phyloP scores from a whole-genome alignment of 345 rosid species.

The Hibiscus tridactylites region DNA sequence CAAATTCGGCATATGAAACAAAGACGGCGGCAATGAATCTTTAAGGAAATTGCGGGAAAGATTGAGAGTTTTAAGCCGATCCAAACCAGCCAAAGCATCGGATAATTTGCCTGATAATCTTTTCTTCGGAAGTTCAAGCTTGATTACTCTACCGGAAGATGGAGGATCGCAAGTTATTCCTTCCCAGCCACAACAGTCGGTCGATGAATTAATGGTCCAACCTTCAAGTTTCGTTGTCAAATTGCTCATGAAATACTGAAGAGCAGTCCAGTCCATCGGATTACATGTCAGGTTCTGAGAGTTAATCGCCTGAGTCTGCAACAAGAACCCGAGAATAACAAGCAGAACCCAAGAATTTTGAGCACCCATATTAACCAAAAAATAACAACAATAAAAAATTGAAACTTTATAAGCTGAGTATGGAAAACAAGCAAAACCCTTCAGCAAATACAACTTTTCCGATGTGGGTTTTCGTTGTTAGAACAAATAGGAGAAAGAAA shows the following conservation, averaged over 20 bases:
- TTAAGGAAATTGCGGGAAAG: conserved; percentile 47
- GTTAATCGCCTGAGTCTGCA: conserved; percentile 18
- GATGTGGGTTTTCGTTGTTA: conserved; percentile 12
- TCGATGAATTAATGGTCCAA: conserved; percentile 30
- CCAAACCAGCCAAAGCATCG: conserved; percentile 38
- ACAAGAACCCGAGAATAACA: conserved; percentile 26
- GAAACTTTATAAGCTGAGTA: neutral
- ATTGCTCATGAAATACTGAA: conserved; percentile 30
- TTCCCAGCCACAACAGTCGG: conserved; percentile 53
- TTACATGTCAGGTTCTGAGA: conserved; percentile 45
- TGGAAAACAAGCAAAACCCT: conserved; percentile 14
- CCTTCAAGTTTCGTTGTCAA: conserved; percentile 31
- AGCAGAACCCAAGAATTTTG: conserved; percentile 27
- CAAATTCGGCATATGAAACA: conserved; percentile 37
- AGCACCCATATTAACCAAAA: conserved; percentile 35
- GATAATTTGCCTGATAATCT: conserved; percentile 42
- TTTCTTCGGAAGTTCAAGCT: conserved; percentile 28
- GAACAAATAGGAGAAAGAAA: conserved; percentile 7
- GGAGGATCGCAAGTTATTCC: conserved; percentile 48
- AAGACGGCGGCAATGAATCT: conserved; percentile 38
- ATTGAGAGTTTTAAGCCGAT: conserved; percentile 43
- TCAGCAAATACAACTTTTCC: neutral
- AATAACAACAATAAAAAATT: neutral
- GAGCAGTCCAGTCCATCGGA: conserved; percentile 39
- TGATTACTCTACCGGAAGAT: conserved; percentile 36